Evolutionary conservation across 2,329 filamentous ascomycete species (phyloP).

Genomic region (Sporothrix variecibatus): DNA sequence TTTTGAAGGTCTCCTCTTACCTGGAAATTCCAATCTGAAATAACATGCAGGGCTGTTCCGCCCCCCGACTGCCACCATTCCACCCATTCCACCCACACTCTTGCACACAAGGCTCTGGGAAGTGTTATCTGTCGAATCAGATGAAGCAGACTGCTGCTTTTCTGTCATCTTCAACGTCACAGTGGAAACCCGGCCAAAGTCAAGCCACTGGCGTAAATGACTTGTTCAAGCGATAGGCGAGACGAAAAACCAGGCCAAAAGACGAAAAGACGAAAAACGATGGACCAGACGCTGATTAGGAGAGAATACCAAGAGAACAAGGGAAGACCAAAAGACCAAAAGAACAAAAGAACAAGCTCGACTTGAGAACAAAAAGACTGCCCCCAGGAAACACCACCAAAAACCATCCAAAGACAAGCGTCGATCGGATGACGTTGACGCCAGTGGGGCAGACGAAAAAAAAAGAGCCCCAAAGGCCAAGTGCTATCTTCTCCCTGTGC

Average conservation of each 20-base stretch:
- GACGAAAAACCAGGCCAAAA: background rate
- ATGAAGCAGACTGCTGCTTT: background rate
- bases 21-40: background rate
- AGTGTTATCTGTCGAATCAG: background rate
- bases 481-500: background rate
- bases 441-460: background rate
- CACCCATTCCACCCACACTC: background rate
- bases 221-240: background rate
- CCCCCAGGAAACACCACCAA: too few relatives aligned
- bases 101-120: background rate
- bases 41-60: background rate
- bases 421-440: slow-evolving; percentile 15
- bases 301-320: background rate
- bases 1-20: background rate
- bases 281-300: slow-evolving; percentile 10
- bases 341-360: background rate
- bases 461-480: background rate
- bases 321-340: background rate
- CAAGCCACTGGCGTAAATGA: background rate
- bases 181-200: background rate
- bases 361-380: background rate
- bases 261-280: too few relatives aligned
- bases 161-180: background rate
- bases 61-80: background rate
- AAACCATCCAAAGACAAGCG: background rate